Evolutionary conservation across 2,329 filamentous ascomycete genomes (phyloP).

Genomic region (Aureobasidium musti): DNA sequence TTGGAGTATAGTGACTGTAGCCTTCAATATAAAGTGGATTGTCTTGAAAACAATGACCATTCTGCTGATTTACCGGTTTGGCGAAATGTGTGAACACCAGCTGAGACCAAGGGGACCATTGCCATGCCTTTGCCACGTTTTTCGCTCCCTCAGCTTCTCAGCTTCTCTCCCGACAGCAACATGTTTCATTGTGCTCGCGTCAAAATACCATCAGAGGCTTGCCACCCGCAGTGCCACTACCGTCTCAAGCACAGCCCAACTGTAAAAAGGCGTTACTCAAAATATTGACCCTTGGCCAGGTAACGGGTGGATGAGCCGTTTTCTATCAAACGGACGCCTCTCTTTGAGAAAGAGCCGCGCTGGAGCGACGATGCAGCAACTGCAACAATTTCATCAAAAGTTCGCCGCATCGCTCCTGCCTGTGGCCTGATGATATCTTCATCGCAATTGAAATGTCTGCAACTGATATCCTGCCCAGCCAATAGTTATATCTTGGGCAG

Average conservation of each 20-base stretch:
- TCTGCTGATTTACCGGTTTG: neutral
- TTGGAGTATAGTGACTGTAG: neutral
- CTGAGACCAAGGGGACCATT: conserved; percentile 7
- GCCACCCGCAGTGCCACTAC: conserved; percentile 4
- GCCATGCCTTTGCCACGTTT: conserved; percentile 20
- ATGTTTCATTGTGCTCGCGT: neutral
- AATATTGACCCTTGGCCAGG: conserved; percentile 19
- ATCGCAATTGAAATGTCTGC: neutral
- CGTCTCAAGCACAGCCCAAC: neutral
- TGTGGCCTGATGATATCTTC: no score
- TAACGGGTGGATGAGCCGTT: conserved; percentile 8
- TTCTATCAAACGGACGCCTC: conserved; percentile 13
- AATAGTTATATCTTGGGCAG: no score
- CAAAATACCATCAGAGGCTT: conserved; percentile 10
- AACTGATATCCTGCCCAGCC: neutral
- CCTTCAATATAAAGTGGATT: neutral
- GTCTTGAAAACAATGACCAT: neutral
- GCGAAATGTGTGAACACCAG: neutral
- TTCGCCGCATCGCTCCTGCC: neutral
- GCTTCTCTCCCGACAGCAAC: neutral
- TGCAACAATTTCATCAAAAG: neutral
- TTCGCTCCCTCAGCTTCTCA: neutral
- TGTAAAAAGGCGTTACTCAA: conserved; percentile 23
- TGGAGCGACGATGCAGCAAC: neutral
- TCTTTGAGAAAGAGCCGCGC: conserved; percentile 11